phyloP scores from a whole-genome alignment of 495 filamentous ascomycete species.

The Hypomontagnella submonticulosa region DNA sequence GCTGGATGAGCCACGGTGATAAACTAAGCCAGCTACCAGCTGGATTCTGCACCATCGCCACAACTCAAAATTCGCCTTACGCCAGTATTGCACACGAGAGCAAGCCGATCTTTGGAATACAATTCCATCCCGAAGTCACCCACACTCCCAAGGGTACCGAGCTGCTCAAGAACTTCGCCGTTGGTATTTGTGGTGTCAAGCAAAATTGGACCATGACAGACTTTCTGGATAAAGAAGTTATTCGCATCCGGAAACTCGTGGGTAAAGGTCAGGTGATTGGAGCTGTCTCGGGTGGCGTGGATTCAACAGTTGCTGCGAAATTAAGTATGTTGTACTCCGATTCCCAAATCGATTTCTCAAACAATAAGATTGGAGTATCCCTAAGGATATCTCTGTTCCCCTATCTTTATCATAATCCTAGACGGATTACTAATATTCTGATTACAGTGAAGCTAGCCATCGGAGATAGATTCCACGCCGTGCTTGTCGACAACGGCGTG shows the following conservation, averaged over 20 bases:
- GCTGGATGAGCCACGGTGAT: constrained; percentile 89
- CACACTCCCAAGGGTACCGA: constrained; percentile 72
- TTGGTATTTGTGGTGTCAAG: constrained; percentile 76
- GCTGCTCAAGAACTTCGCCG: constrained; percentile 81
- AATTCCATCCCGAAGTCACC: constrained; percentile 90
- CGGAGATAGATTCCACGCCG: constrained; percentile 87
- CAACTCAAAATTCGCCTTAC: constrained; percentile 77
- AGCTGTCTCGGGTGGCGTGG: constrained; percentile 85
- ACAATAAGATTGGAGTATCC: too few relatives aligned
- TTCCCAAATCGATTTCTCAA: not conserved
- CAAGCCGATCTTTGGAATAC: constrained; percentile 78
- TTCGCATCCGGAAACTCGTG: constrained; percentile 78
- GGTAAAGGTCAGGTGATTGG: constrained; percentile 87
- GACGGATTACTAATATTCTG: constrained; percentile 3
- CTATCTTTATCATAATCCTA: constrained; percentile 1
- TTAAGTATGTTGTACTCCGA: constrained; percentile 66
- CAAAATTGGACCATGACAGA: constrained; percentile 85
- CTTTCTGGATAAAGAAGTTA: constrained; percentile 83
- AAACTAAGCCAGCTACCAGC: constrained; percentile 79
- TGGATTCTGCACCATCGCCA: constrained; percentile 77
- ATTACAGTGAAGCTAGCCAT: constrained; percentile 69
- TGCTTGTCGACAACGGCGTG: constrained; percentile 82
- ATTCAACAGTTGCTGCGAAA: constrained; percentile 88
- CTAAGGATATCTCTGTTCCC: not conserved
- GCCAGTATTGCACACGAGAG: constrained; percentile 82